Percentiles rank a stretch among this genome's conserved stretches.
Conservation (phyloP, 78 protist species). For the Mastigamoeba balamuthi region DNA sequence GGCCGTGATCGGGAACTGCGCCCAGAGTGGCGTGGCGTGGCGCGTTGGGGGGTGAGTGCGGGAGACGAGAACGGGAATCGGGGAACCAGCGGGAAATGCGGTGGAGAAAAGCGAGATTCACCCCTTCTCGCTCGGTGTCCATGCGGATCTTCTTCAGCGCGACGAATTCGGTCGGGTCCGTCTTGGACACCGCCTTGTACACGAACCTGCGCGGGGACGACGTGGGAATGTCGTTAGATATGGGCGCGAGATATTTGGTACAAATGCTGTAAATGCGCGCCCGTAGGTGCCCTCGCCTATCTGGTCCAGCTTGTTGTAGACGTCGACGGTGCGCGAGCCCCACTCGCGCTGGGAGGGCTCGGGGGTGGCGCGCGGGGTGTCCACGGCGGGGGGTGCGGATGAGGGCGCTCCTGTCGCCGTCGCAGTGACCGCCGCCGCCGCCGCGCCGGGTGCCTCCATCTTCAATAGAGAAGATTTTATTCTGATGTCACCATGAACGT, state of each 20-base stretch:
- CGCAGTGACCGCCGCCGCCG: too few species aligned
- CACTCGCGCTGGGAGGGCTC: too few species aligned
- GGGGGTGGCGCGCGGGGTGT: background rate
- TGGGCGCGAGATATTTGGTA: background rate
- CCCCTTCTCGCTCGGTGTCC: constrained; percentile 83
- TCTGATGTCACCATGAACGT: too few species aligned
- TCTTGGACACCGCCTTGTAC: constrained; percentile 51
- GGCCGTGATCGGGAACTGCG: constrained; percentile 86
- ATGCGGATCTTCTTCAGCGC: constrained; percentile 81
- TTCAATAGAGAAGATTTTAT: too few species aligned
- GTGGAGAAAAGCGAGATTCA: background rate
- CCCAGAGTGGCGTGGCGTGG: too few species aligned
- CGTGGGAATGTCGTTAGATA: background rate
- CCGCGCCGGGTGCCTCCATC: too few species aligned
- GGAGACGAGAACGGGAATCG: too few species aligned
- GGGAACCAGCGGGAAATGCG: background rate
- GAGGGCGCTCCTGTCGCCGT: too few species aligned
- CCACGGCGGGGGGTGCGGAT: too few species aligned
- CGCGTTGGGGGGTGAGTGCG: background rate
- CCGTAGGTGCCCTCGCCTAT: constrained; percentile 67
- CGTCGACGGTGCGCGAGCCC: constrained; percentile 53
- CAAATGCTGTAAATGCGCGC: background rate
- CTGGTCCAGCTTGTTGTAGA: constrained; percentile 32
- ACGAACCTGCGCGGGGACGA: constrained; percentile 38
- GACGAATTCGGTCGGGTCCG: constrained; percentile 46